Evolutionary conservation across 1,284 basidiomycete species (phyloP).

Genomic region (Schizophyllum commune): DNA sequence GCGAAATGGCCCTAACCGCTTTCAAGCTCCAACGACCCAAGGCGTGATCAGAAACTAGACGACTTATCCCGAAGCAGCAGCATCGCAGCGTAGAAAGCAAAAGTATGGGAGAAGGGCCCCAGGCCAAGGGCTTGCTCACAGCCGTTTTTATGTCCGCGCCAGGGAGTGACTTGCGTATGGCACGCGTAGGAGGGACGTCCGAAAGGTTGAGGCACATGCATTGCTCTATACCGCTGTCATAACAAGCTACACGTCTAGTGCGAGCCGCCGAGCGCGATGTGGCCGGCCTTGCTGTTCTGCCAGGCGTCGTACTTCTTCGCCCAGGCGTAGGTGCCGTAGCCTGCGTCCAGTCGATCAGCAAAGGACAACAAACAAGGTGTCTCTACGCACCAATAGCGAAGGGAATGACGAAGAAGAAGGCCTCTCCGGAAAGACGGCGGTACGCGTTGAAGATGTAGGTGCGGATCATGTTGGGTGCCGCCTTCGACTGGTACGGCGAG

Average conservation of each 20-base stretch:
- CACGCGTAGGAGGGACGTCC: too few species aligned
- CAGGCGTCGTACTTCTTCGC: slow-evolving; percentile 65
- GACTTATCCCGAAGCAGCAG: too few species aligned
- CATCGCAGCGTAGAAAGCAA: too few species aligned
- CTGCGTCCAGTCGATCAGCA: slow-evolving; percentile 30
- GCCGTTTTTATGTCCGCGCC: too few species aligned
- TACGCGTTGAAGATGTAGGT: slow-evolving; percentile 86
- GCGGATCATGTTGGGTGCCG: slow-evolving; percentile 63
- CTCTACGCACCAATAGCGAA: slow-evolving; percentile 73
- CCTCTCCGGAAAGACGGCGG: slow-evolving; percentile 67
- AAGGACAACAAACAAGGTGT: too few species aligned
- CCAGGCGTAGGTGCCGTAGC: slow-evolving; percentile 81
- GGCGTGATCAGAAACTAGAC: too few species aligned
- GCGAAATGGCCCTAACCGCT: too few species aligned
- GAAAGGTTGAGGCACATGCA: neutral
- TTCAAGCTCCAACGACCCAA: too few species aligned
- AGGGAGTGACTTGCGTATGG: neutral
- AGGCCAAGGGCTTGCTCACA: too few species aligned
- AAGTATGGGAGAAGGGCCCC: too few species aligned
- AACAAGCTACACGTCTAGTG: neutral
- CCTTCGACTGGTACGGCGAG: slow-evolving; percentile 75
- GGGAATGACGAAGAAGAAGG: slow-evolving; percentile 77
- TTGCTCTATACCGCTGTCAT: neutral
- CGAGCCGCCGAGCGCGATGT: slow-evolving; percentile 40
- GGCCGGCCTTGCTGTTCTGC: slow-evolving; percentile 77